Evolutionary conservation across 2,329 filamentous ascomycete species (phyloP).

Genomic region (Trichoderma citrinoviride): DNA sequence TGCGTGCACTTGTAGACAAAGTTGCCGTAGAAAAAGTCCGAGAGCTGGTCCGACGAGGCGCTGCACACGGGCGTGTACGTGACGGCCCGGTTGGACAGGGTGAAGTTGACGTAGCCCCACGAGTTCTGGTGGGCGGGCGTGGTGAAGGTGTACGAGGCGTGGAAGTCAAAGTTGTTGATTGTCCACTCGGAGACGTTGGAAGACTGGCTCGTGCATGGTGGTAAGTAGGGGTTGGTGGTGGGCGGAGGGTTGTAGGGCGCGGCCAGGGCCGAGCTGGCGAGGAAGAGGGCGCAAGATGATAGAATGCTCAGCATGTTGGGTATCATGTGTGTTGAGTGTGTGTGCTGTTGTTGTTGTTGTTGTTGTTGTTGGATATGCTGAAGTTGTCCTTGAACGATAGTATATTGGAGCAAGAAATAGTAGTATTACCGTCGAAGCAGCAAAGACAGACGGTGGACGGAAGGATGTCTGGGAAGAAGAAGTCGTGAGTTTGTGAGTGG

Average conservation of each 20-base stretch:
- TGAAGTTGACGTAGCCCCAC: slow-evolving; percentile 48
- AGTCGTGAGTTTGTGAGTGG: no score
- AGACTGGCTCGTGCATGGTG: slow-evolving; percentile 28
- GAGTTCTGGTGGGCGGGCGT: slow-evolving; percentile 53
- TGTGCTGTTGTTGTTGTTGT: neutral
- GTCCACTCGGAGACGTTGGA: slow-evolving; percentile 36
- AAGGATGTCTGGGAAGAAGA: neutral
- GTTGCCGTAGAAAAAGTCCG: slow-evolving; percentile 51
- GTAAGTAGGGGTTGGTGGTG: neutral
- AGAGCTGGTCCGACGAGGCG: slow-evolving; percentile 42
- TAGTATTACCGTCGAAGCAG: neutral
- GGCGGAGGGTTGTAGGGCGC: slow-evolving; percentile 22
- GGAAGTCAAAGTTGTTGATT: slow-evolving; percentile 46
- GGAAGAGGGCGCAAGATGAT: slow-evolving; percentile 24
- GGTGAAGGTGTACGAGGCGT: slow-evolving; percentile 48
- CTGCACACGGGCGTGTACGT: slow-evolving; percentile 40
- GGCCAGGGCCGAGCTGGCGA: slow-evolving; percentile 30
- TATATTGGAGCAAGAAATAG: neutral
- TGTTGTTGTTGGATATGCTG: neutral
- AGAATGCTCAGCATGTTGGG: slow-evolving; percentile 26
- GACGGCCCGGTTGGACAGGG: slow-evolving; percentile 47
- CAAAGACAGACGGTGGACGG: neutral
- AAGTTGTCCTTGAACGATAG: neutral
- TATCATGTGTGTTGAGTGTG: neutral
- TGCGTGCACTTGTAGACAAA: slow-evolving; percentile 43